A percentile compares a stretch with the other conserved stretches of the same genome.
These are phyloP conservation scores for Coemansia sp. DNA, from an alignment of 192 early-diverging fungal genomes.

Conservation along the genomic window DNA sequence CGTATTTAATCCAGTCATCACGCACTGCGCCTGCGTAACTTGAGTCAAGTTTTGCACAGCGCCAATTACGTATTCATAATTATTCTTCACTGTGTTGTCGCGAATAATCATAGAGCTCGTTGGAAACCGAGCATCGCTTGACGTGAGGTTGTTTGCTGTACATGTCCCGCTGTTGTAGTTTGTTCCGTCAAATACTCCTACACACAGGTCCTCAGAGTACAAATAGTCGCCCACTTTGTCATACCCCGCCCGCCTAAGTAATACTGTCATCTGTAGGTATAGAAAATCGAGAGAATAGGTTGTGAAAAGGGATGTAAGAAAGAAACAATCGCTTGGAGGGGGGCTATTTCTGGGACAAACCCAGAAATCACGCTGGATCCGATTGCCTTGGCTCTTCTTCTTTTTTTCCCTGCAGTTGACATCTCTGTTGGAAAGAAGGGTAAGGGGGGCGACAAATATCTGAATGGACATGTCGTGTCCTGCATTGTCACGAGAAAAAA, in stretches of 20 bases:
- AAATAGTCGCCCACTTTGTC: slow-evolving; percentile 42
- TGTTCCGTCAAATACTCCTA: slow-evolving; percentile 48
- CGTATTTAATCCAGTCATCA: slow-evolving; percentile 36
- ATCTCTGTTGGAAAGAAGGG: neutral
- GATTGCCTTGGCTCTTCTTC: neutral
- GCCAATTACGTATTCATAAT: slow-evolving; percentile 22
- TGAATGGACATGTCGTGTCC: neutral
- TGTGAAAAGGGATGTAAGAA: no score
- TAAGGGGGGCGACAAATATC: neutral
- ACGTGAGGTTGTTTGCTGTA: slow-evolving; percentile 15
- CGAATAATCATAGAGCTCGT: slow-evolving; percentile 32
- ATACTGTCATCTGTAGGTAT: neutral
- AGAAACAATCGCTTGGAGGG: neutral
- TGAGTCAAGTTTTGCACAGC: slow-evolving; percentile 32
- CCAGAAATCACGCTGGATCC: neutral
- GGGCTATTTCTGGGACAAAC: neutral
- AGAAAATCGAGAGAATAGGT: neutral
- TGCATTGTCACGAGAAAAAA: neutral
- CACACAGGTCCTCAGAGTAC: slow-evolving; percentile 49
- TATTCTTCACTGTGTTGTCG: slow-evolving; percentile 31
- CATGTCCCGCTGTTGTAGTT: slow-evolving; percentile 51
- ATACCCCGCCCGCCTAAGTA: slow-evolving; percentile 19
- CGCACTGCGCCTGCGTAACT: slow-evolving; percentile 47
- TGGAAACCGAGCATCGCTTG: slow-evolving; percentile 12
- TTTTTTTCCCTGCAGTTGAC: neutral